Evolutionary conservation across 768 basidiomycete species (phyloP), one percentile per base, ranked within the genome.

Genomic region (Boletus rex-veris): DNA sequence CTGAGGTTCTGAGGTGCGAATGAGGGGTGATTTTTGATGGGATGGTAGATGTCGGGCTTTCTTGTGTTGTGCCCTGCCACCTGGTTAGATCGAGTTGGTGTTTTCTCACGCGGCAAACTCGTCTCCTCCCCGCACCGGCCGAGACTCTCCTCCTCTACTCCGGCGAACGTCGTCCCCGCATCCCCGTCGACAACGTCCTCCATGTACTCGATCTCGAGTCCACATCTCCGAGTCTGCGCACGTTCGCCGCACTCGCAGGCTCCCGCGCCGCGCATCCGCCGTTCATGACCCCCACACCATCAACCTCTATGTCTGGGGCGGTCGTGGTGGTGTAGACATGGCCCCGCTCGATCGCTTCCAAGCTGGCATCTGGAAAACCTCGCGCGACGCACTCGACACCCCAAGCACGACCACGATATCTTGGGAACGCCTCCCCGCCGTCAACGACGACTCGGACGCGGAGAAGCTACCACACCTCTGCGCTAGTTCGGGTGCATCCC

Each of bases 291-390:
- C 61, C 15, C 24, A 15, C n/a, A 33, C 50, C 7, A 46, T 58
- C 37, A 46, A 15, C 4, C 58, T 77, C 41, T 76, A 77, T 56
- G 44, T 78, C 41, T 80, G 77, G 72, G 78, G 77, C 4, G 77
- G 79, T 4, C 70, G 78, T 16, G 75, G 76, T 2, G 77, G 75
- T 3, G 58, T 64, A 15, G 69, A 71, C 24, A 73, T 73, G 74
- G 63, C 67, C 1, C 74, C 74, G 4, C 62, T 78, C 16, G 60
- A 62, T 9, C 50, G 21, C 3, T 53, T 59, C 36, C 64, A 71
- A 44, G 58, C 69, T 0, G 68, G 70, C n/a, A 21, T 73, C 12
- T 74, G 72, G 70, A 57, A 45, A 11, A 67, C 60, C 37, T 40
- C 54, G 5, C 46, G 66, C 18, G 53, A 55, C 21, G 45, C 44